These are phyloP conservation scores for Alectoria sarmentosa DNA, from an alignment of 495 filamentous ascomycete species.

Conservation along the genomic window DNA sequence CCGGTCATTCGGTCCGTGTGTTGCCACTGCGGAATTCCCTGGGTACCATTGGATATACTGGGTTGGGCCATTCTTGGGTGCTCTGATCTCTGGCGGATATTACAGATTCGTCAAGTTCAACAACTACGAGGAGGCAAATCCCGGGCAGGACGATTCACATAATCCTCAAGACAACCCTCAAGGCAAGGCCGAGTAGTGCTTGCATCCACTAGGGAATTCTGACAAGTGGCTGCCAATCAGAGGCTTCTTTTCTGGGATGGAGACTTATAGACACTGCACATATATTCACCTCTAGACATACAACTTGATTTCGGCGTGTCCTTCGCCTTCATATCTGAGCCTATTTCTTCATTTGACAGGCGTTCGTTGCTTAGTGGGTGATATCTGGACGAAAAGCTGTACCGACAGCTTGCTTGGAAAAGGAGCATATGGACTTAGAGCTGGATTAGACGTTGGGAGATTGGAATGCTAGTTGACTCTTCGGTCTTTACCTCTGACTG, in stretches of 20 bases:
- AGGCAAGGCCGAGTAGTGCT: not conserved
- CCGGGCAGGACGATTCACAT: conserved; percentile 52
- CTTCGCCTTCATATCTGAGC: not conserved
- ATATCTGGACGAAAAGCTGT: not conserved
- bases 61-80: conserved; percentile 60
- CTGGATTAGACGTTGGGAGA: not conserved
- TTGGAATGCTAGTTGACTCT: not conserved
- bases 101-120: conserved; percentile 60
- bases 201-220: not conserved
- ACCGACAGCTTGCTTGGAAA: not conserved
- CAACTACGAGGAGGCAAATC: conserved; percentile 74
- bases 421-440: not conserved
- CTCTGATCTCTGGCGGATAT: conserved; percentile 59
- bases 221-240: not conserved
- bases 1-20: conserved; percentile 62
- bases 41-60: conserved; percentile 52
- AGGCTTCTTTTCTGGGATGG: not conserved
- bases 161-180: conserved; percentile 10
- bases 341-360: conserved; percentile 6
- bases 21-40: conserved; percentile 61
- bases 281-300: not conserved
- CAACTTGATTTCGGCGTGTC: not conserved
- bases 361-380: not conserved
- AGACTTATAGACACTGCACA: not conserved
- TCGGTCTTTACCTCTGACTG: not conserved